These are phyloP conservation scores for Elsinoe ampelina DNA, from an alignment of 2,329 filamentous ascomycete species.

Conservation along the genomic window DNA sequence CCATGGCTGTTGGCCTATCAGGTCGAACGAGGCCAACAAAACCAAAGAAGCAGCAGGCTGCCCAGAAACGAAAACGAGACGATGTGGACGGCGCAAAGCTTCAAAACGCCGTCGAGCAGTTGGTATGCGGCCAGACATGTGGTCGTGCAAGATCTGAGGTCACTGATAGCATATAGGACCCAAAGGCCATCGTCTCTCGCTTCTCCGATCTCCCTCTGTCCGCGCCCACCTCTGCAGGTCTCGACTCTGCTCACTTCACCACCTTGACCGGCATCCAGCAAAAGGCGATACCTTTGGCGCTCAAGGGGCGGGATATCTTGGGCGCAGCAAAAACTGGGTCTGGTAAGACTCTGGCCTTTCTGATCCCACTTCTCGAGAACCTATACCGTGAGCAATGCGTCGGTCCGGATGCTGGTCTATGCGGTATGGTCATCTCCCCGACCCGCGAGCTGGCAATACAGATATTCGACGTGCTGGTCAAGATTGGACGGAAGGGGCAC, in stretches of 20 bases:
- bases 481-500: slow-evolving; percentile 75
- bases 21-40: slow-evolving; percentile 41
- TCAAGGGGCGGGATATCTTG: slow-evolving; percentile 80
- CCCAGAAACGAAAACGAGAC: slow-evolving; percentile 47
- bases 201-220: slow-evolving; percentile 86
- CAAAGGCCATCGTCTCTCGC: slow-evolving; percentile 50
- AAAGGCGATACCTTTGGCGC: slow-evolving; percentile 74
- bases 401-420: slow-evolving; percentile 73
- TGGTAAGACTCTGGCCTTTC: slow-evolving; percentile 88
- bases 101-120: slow-evolving; percentile 34
- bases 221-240: slow-evolving; percentile 64
- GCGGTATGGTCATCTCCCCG: slow-evolving; percentile 84
- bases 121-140: slow-evolving; percentile 25
- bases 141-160: not conserved
- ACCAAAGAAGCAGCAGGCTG: slow-evolving; percentile 46
- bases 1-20: slow-evolving; percentile 15
- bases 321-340: slow-evolving; percentile 93
- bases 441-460: slow-evolving; percentile 93
- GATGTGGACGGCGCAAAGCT: slow-evolving; percentile 41
- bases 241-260: slow-evolving; percentile 81
- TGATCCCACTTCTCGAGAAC: slow-evolving; percentile 86
- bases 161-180: slow-evolving; percentile 42
- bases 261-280: slow-evolving; percentile 85
- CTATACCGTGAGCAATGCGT: slow-evolving; percentile 84
- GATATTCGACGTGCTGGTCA: slow-evolving; percentile 88